Evolutionary conservation across 2,329 filamentous ascomycete species (phyloP).

Genomic region (Fusarium nisikadoi): DNA sequence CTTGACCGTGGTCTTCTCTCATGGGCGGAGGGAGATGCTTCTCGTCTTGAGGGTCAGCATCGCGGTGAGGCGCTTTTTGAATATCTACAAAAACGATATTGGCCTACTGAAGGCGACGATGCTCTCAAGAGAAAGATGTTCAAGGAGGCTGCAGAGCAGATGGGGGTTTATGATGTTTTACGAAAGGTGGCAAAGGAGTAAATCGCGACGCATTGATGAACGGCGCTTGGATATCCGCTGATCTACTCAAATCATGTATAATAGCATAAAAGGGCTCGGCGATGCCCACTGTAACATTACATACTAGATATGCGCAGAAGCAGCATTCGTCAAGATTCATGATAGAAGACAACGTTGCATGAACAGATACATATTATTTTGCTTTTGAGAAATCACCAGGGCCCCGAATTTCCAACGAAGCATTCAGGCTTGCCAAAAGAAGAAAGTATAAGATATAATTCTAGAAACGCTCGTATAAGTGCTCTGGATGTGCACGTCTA

Average conservation of each 20-base stretch:
- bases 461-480: not conserved
- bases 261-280: constrained; percentile 5
- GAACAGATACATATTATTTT: not conserved
- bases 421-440: not conserved
- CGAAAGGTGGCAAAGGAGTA: constrained; percentile 27
- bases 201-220: constrained; percentile 4
- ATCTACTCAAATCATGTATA: constrained; percentile 6
- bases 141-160: constrained; percentile 52
- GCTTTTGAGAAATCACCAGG: not conserved
- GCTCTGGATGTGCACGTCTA: not conserved
- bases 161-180: constrained; percentile 55
- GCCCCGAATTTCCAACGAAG: not conserved
- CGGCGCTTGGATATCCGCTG: constrained; percentile 12
- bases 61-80: constrained; percentile 55
- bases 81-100: constrained; percentile 54
- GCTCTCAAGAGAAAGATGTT: constrained; percentile 43
- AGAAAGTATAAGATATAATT: not conserved
- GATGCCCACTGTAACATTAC: constrained; percentile 2
- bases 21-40: constrained; percentile 45
- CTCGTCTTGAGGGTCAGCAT: constrained; percentile 50
- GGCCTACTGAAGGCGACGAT: constrained; percentile 45
- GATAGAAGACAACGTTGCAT: not conserved
- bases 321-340: constrained; percentile 6
- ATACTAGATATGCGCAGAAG: constrained; percentile 7
- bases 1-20: constrained; percentile 54